Conservation (phyloP, 2,329 filamentous ascomycete genomes). For the Fusarium newnesense region DNA sequence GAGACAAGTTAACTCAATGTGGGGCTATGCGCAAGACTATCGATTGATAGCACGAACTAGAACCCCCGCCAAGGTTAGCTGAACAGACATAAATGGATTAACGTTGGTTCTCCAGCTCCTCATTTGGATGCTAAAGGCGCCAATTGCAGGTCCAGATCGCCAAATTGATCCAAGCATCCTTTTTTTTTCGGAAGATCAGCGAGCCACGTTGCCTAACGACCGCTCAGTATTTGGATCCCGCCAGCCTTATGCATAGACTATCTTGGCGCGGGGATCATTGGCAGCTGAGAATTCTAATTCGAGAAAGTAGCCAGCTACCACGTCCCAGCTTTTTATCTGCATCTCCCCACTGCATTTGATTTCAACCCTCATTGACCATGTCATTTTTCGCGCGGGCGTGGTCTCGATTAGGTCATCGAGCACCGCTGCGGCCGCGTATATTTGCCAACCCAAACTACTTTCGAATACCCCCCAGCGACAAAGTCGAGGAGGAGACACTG, state of each 20-base stretch:
- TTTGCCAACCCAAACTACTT: too few relatives aligned
- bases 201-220: neutral
- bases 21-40: neutral
- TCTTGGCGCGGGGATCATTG: neutral
- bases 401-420: too few relatives aligned
- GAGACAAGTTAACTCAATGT: neutral
- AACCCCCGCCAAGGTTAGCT: neutral
- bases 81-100: neutral
- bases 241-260: neutral
- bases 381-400: too few relatives aligned
- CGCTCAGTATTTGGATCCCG: neutral
- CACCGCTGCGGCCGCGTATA: too few relatives aligned
- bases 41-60: neutral
- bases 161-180: neutral
- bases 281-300: neutral
- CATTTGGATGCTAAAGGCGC: neutral
- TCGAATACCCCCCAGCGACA: too few relatives aligned
- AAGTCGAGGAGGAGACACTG: too few relatives aligned
- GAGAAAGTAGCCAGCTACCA: too few relatives aligned
- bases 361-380: too few relatives aligned
- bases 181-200: neutral
- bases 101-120: neutral
- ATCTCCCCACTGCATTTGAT: too few relatives aligned
- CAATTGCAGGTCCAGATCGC: neutral
- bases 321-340: too few relatives aligned